Percentiles rank a stretch among this genome's conserved stretches.
Evolutionary conservation across 495 filamentous ascomycete species (phyloP).

Genomic region (Oleoguttula mirabilis): DNA sequence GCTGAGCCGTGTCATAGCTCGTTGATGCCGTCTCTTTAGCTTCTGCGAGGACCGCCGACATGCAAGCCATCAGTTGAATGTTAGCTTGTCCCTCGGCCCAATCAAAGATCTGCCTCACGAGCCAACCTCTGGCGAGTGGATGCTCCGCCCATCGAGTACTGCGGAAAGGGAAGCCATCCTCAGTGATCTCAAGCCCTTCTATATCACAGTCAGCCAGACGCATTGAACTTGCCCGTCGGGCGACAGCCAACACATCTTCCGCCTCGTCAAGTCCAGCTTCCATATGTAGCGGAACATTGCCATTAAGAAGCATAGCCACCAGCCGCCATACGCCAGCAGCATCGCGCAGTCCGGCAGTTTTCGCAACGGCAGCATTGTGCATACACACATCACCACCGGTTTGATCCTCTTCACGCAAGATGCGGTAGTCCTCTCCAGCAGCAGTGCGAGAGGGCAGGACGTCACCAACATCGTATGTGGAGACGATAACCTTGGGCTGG

Average conservation of each 20-base stretch:
- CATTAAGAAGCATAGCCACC: slow-evolving; percentile 60
- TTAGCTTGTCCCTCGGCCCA: slow-evolving; percentile 16
- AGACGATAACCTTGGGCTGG: slow-evolving; percentile 44
- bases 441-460: slow-evolving; percentile 63
- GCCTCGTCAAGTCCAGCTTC: slow-evolving; percentile 30
- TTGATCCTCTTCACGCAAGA: slow-evolving; percentile 62
- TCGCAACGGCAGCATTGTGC: slow-evolving; percentile 69
- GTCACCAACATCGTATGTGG: slow-evolving; percentile 55
- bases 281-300: slow-evolving; percentile 45
- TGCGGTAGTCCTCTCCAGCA: slow-evolving; percentile 65
- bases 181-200: slow-evolving; percentile 29
- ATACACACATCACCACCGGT: slow-evolving; percentile 48
- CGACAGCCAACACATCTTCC: slow-evolving; percentile 51
- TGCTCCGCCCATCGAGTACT: slow-evolving; percentile 56
- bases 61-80: slow-evolving; percentile 11
- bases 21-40: background rate
- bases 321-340: slow-evolving; percentile 78
- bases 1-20: background rate
- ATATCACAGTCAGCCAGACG: slow-evolving; percentile 26
- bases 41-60: slow-evolving; percentile 15
- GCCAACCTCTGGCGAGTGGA: slow-evolving; percentile 59
- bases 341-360: slow-evolving; percentile 59
- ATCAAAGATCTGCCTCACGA: slow-evolving; percentile 43
- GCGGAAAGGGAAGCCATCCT: too few species aligned
- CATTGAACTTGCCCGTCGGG: slow-evolving; percentile 33